Percentiles rank a stretch among this genome's conserved stretches.
Evolutionary conservation across 768 basidiomycete genomes (phyloP).

Genomic region (Agrocybe chaxingu): DNA sequence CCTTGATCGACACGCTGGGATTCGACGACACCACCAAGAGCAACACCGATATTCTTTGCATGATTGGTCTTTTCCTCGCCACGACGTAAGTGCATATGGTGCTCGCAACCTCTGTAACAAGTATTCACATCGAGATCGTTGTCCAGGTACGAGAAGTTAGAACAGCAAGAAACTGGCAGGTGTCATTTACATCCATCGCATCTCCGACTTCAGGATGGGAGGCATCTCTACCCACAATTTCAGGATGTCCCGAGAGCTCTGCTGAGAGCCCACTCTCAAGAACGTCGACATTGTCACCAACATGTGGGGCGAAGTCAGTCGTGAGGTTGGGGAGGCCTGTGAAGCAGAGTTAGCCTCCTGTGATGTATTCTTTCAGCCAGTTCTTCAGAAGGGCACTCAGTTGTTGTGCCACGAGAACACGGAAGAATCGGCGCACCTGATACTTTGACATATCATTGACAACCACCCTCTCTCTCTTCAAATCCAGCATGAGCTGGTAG

Average conservation of each 20-base stretch:
- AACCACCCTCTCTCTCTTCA: conserved; percentile 39
- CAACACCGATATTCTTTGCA: conserved; percentile 43
- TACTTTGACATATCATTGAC: conserved; percentile 38
- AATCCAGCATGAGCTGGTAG: conserved; percentile 57
- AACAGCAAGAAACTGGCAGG: conserved; percentile 38
- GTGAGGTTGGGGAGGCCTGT: conserved; percentile 34
- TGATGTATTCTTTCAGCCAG: conserved; percentile 48
- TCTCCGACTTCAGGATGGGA: conserved; percentile 45
- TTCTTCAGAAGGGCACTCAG: conserved; percentile 43
- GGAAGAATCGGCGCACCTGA: conserved; percentile 31
- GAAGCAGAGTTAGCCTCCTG: conserved; percentile 38
- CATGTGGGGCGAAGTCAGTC: conserved; percentile 45
- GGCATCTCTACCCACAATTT: conserved; percentile 47
- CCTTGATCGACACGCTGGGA: conserved; percentile 55
- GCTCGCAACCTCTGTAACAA: not conserved
- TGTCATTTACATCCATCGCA: conserved; percentile 53
- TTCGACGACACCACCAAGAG: conserved; percentile 50
- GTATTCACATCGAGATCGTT: not conserved
- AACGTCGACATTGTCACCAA: conserved; percentile 53
- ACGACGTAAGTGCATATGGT: conserved; percentile 21
- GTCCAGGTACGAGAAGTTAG: conserved; percentile 27
- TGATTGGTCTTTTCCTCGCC: conserved; percentile 41
- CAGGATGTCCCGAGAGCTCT: conserved; percentile 47
- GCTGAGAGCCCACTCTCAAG: conserved; percentile 43
- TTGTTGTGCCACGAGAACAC: conserved; percentile 39